Evolutionary conservation across 2,329 filamentous ascomycete genomes (phyloP), one percentile per base, ranked within the genome.

Genomic region (Colletotrichum trifolii): DNA sequence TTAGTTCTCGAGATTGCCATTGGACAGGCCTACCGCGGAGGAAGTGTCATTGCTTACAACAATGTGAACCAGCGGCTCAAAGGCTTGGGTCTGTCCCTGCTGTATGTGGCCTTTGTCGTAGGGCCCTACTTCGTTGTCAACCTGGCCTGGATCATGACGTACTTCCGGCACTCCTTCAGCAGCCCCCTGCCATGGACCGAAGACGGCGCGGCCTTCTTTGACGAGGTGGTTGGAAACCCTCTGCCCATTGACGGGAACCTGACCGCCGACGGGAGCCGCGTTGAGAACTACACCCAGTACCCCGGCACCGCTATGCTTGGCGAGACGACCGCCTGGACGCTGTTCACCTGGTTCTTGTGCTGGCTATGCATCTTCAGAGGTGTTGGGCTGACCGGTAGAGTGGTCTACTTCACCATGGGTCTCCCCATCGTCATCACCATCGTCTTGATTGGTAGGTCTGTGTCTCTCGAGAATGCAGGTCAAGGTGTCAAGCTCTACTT

Each of bases 1-100:
- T 78, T 87, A 42, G 80, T 87, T 11, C 79, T 87, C 25, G 85
- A 88, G 71, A 85, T 87, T 54, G 91, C 91, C 57, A 93, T 92
- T 56, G 93, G 93, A 50, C 91, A 87, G 69, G 84, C 85, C 5
- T 86, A 87, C 69, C 83, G 84, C 11, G 84, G 83, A 43, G 85
- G 85, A 11, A 82, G 80, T 3, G 82, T 86, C 43, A 82, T 87
- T 57, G 84, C 85, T 5, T 86, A 80, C 71, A 82, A 84, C 75
- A 85, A 82, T 67, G 76, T 87, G 64, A 80, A 85, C 69, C 74
- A 78, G 55, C 79, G 85, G 8, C 75, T 87, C 39, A 86, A 84
- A 68, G 85, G 85, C 2, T 77, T 83, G 3, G 86, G 85, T 0
- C 74, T 87, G 49, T 83, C 81, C 8, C 75, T 84, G 2, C 74